Evolutionary conservation across 1,284 basidiomycete species (phyloP).

Genomic region (Butyriboletus appendiculatus): DNA sequence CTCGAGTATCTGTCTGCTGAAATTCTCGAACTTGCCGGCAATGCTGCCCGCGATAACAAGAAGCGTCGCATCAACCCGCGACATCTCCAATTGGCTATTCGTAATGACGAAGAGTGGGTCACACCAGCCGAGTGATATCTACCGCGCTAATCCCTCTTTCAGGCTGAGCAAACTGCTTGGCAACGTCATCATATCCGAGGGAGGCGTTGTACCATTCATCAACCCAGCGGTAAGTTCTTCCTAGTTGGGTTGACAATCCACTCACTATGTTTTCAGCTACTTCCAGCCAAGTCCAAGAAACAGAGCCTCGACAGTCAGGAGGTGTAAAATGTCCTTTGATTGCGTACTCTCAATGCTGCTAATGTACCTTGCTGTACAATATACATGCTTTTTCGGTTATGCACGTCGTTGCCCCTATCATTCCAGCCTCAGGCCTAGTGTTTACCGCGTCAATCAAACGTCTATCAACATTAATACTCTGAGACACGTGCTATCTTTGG

Average conservation of each 20-base stretch:
- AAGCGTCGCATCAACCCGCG: conserved; percentile 89
- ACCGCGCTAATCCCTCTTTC: not conserved
- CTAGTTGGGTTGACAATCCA: not conserved
- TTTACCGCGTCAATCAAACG: not conserved
- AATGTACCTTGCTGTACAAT: conserved; percentile 14
- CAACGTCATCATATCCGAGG: conserved; percentile 87
- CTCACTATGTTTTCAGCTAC: conserved; percentile 21
- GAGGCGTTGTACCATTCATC: conserved; percentile 79
- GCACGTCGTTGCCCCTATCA: not conserved
- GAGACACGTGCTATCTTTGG: not conserved
- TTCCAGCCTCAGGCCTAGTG: not conserved
- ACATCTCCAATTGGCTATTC: conserved; percentile 87
- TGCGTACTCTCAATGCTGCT: not conserved
- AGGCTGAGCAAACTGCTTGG: conserved; percentile 74
- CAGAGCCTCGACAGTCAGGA: conserved; percentile 36
- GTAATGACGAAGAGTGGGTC: conserved; percentile 79
- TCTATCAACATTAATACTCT: not conserved
- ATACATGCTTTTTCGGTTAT: not conserved
- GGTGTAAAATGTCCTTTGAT: conserved; percentile 20
- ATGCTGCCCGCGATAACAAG: conserved; percentile 67
- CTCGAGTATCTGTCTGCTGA: conserved; percentile 74
- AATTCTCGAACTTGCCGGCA: conserved; percentile 77
- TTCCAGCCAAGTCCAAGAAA: conserved; percentile 35
- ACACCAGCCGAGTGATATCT: not conserved
- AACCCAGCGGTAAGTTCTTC: conserved; percentile 31